Conservation (phyloP, 352 stramenopile genomes). For the Globisporangium iwayamae region DNA sequence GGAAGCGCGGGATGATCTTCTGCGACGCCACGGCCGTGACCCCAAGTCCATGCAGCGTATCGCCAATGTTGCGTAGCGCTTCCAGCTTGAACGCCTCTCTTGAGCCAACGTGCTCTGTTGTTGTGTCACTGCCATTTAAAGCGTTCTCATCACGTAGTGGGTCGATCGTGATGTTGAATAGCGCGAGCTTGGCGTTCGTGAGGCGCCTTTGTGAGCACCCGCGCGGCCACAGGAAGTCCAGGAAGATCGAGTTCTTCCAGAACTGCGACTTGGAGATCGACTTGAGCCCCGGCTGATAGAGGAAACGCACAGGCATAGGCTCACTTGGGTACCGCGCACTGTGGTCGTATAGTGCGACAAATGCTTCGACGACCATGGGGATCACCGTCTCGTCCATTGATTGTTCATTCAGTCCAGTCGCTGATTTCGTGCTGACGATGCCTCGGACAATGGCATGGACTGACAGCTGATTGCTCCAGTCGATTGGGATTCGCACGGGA, state of each 20-base stretch:
- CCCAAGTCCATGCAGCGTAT: conserved; percentile 28
- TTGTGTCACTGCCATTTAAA: not conserved
- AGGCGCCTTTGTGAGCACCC: conserved; percentile 16
- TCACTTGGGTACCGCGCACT: conserved; percentile 34
- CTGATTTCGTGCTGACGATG: conserved; percentile 39
- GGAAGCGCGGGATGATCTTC: conserved; percentile 46
- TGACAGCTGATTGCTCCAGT: conserved; percentile 36
- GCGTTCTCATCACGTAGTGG: conserved; percentile 15
- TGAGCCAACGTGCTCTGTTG: conserved; percentile 2
- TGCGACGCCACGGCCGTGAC: conserved; percentile 48
- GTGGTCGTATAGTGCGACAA: conserved; percentile 39
- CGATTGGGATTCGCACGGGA: conserved; percentile 35
- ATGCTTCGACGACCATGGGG: conserved; percentile 39
- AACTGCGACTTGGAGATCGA: conserved; percentile 29
- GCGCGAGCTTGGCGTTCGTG: conserved; percentile 27
- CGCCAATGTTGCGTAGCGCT: conserved; percentile 28
- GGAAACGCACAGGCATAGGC: conserved; percentile 41
- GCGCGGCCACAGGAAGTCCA: conserved; percentile 36
- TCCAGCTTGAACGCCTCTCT: conserved; percentile 23
- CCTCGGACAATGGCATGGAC: conserved; percentile 40
- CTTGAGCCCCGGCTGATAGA: conserved; percentile 24
- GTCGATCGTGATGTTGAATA: conserved; percentile 67
- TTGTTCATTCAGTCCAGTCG: conserved; percentile 12
- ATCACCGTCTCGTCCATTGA: conserved; percentile 23
- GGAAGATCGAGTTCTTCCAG: conserved; percentile 40